phyloP scores from a whole-genome alignment of 176 grass and related monocot species.

The Urochloa ruziziensis region DNA sequence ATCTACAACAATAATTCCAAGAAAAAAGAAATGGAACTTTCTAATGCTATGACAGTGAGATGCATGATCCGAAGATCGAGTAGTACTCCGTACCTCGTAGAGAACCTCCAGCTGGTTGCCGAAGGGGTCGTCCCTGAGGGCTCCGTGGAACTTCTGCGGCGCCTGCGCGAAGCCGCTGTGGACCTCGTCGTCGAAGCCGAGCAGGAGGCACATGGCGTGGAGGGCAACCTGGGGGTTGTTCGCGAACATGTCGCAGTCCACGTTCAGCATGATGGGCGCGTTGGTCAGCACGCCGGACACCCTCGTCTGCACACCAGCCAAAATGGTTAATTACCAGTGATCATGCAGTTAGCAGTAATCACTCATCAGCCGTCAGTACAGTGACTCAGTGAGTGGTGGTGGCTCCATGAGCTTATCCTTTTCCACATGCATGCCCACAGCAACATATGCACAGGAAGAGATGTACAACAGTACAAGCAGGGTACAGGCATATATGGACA shows the following conservation, averaged over 20 bases:
- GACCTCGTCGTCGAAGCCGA: constrained; percentile 34
- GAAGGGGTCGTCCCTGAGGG: constrained; percentile 58
- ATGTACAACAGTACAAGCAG: no score
- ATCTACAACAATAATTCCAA: background rate
- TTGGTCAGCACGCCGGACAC: constrained; percentile 55
- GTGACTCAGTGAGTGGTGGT: no score
- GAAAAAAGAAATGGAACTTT: no score
- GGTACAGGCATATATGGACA: no score
- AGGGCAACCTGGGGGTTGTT: constrained; percentile 38
- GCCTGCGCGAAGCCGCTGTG: constrained; percentile 44
- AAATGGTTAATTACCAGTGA: background rate
- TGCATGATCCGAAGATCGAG: background rate
- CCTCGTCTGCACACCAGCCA: constrained; percentile 39
- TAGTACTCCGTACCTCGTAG: background rate
- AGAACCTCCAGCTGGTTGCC: constrained; percentile 37
- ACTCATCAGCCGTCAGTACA: background rate
- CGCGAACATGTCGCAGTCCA: constrained; percentile 72
- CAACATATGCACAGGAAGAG: no score
- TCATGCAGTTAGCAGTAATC: no score
- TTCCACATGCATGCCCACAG: no score
- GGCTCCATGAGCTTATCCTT: background rate
- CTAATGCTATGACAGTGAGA: background rate
- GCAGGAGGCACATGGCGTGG: constrained; percentile 52
- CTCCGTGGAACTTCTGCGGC: constrained; percentile 38
- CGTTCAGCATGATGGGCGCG: constrained; percentile 52